Percentiles rank a stretch among this genome's conserved stretches.
Evolutionary conservation across 345 rosid genomes (phyloP).

Genomic region (Eutrema heterophyllum): DNA sequence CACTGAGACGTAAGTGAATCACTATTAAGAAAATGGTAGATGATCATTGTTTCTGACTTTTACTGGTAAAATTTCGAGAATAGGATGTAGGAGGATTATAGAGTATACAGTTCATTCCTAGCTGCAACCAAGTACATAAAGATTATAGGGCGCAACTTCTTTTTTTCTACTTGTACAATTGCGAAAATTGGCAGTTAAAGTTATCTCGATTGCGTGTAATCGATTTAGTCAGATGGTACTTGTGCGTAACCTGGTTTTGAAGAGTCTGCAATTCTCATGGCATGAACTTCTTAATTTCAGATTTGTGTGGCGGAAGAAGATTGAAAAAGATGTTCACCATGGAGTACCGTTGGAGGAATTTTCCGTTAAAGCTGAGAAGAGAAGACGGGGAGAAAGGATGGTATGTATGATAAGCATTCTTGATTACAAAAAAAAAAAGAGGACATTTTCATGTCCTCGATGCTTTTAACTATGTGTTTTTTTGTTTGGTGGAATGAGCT

Average conservation of each 20-base stretch:
- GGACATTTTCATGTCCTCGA: background rate
- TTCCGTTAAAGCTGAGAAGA: slow-evolving; percentile 82
- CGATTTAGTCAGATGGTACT: background rate
- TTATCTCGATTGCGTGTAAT: background rate
- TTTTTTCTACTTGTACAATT: background rate
- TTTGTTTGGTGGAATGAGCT: background rate
- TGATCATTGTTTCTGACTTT: slow-evolving; percentile 6
- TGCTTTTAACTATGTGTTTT: background rate
- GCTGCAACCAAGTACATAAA: background rate
- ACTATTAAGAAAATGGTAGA: background rate
- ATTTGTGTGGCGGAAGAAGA: slow-evolving; percentile 94
- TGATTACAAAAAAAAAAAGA: background rate
- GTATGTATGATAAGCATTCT: slow-evolving; percentile 37
- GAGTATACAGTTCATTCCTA: background rate
- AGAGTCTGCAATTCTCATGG: background rate
- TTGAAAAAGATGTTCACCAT: slow-evolving; percentile 72
- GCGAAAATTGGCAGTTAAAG: background rate
- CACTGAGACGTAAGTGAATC: slow-evolving; percentile 61
- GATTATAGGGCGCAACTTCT: background rate
- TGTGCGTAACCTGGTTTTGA: slow-evolving; percentile 1
- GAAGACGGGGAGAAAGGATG: slow-evolving; percentile 77
- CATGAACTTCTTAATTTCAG: slow-evolving; percentile 31
- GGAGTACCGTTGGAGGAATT: slow-evolving; percentile 64
- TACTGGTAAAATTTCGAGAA: background rate
- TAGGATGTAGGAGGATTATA: background rate